phyloP scores from a whole-genome alignment of 2,329 filamentous ascomycete genomes.

The Escovopsis sp. region DNA sequence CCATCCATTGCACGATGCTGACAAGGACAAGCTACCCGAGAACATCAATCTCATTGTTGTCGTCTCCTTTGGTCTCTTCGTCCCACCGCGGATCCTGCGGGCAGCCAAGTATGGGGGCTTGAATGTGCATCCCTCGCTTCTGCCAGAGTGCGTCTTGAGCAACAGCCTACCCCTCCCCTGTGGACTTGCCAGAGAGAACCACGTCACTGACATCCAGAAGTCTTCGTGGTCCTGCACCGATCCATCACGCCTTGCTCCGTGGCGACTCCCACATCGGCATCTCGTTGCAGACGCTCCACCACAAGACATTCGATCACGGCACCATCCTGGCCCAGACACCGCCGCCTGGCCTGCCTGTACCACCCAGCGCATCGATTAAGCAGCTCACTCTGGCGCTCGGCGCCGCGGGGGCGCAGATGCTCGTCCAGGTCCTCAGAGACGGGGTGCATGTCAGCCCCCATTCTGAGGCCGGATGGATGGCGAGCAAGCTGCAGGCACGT shows the following conservation, averaged over 20 bases:
- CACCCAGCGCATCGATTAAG: conserved; percentile 27
- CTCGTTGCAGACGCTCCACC: conserved; percentile 75
- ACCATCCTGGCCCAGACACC: conserved; percentile 57
- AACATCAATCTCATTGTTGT: conserved; percentile 68
- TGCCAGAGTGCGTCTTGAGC: conserved; percentile 52
- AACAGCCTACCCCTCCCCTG: background rate
- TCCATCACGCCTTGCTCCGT: conserved; percentile 68
- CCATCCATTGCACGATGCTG: conserved; percentile 4
- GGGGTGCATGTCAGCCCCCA: conserved; percentile 51
- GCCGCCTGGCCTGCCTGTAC: conserved; percentile 38
- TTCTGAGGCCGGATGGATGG: conserved; percentile 19
- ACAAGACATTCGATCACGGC: conserved; percentile 63
- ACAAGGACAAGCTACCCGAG: conserved; percentile 33
- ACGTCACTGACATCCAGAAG: conserved; percentile 24
- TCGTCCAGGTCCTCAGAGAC: conserved; percentile 49
- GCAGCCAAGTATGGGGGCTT: conserved; percentile 68
- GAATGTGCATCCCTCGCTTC: conserved; percentile 83
- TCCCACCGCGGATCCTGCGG: conserved; percentile 61
- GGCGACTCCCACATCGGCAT: conserved; percentile 52
- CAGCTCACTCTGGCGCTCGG: conserved; percentile 36
- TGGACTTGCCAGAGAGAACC: background rate
- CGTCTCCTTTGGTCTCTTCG: conserved; percentile 86
- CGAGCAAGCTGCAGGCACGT: conserved; percentile 5
- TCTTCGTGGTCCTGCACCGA: conserved; percentile 70
- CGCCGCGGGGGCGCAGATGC: conserved; percentile 51